These are phyloP conservation scores for Bifiguratus adelaidae DNA, from an alignment of 192 early-diverging fungal genomes.

Conservation along the genomic window DNA sequence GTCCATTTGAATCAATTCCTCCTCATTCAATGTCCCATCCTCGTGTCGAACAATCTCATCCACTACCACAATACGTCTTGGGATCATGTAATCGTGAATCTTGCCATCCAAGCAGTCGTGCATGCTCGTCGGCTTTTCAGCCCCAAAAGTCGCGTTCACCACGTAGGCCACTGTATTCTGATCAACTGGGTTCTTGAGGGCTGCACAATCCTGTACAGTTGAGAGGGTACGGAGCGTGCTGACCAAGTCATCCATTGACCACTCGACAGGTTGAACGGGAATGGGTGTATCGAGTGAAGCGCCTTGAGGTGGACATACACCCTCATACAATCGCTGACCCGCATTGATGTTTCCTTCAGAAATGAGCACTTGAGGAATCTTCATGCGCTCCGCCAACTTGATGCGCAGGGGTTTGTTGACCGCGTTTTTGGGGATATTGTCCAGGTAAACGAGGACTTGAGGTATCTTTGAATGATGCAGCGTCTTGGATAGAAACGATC, in stretches of 20 bases:
- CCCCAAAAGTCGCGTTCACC: neutral
- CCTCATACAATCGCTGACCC: conserved; percentile 19
- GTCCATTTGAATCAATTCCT: conserved; percentile 4
- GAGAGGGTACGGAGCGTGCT: neutral
- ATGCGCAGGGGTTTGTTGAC: conserved; percentile 27
- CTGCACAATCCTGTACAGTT: conserved; percentile 6
- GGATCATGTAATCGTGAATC: conserved; percentile 19
- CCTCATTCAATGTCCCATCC: conserved; percentile 10
- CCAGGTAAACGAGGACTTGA: conserved; percentile 28
- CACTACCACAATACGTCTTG: conserved; percentile 18
- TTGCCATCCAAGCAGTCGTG: conserved; percentile 6
- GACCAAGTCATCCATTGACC: conserved; percentile 14
- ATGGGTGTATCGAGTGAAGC: conserved; percentile 10
- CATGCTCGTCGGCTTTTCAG: conserved; percentile 1
- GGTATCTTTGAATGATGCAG: conserved; percentile 29
- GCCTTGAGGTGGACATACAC: conserved; percentile 12
- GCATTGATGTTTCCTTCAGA: conserved; percentile 11
- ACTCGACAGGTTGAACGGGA: conserved; percentile 3
- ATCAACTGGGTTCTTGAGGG: conserved; percentile 7
- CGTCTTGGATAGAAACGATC: conserved; percentile 11
- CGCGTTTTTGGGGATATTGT: conserved; percentile 28
- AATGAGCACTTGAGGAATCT: conserved; percentile 17
- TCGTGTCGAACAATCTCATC: conserved; percentile 10
- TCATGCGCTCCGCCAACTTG: conserved; percentile 24
- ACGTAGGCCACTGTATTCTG: conserved; percentile 10